Conservation (phyloP, 306 rosid species). For the Dalbergia oliveri region DNA sequence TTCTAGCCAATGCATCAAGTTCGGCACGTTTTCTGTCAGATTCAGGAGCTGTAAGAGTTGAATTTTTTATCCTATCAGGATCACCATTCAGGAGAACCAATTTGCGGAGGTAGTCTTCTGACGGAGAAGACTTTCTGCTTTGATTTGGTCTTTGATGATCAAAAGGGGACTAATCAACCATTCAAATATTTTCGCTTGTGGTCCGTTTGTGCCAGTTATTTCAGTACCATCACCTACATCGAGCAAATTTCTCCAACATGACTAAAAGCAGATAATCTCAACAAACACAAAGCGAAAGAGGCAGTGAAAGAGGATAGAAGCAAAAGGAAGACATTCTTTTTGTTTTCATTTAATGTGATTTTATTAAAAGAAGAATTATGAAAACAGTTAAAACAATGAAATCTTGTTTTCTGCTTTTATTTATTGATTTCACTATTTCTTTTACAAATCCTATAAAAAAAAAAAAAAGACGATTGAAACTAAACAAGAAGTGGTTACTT, state of each 20-base stretch:
- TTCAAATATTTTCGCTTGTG: slow-evolving; percentile 76
- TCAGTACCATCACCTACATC: slow-evolving; percentile 77
- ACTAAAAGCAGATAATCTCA: slow-evolving; percentile 19
- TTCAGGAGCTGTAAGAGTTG: slow-evolving; percentile 65
- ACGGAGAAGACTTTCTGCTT: slow-evolving; percentile 71
- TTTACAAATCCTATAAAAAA: no score
- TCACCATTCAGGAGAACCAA: slow-evolving; percentile 82
- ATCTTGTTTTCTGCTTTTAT: no score
- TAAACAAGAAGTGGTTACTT: slow-evolving; percentile 37
- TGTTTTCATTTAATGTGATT: no score
- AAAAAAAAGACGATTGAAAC: no score
- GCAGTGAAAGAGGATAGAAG: neutral
- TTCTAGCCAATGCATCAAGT: slow-evolving; percentile 88
- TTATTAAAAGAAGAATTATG: no score
- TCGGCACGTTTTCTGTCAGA: slow-evolving; percentile 81
- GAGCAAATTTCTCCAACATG: slow-evolving; percentile 15
- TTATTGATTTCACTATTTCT: no score
- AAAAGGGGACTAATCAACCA: slow-evolving; percentile 92
- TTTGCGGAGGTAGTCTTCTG: slow-evolving; percentile 76
- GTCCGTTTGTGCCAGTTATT: slow-evolving; percentile 75
- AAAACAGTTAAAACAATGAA: no score
- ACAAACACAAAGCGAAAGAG: neutral
- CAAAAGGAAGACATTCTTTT: neutral
- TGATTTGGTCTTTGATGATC: slow-evolving; percentile 89
- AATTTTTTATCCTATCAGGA: slow-evolving; percentile 62